A percentile compares a stretch with the other conserved stretches of the same genome.
These are phyloP conservation scores for Venturia carpophila DNA, from an alignment of 2,329 filamentous ascomycete genomes.

Conservation along the genomic window DNA sequence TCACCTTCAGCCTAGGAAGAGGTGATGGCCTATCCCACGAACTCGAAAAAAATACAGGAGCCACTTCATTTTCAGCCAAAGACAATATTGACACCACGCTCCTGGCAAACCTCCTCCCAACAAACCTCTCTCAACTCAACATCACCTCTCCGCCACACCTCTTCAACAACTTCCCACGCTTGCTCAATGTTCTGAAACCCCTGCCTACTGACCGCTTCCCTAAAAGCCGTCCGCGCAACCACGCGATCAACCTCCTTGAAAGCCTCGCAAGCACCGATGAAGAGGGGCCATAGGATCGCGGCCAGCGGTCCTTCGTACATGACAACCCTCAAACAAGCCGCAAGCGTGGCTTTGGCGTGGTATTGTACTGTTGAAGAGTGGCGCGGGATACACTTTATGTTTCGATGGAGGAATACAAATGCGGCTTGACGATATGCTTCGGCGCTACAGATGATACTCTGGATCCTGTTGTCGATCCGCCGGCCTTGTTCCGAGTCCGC, in stretches of 20 bases:
- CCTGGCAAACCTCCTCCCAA: conserved; percentile 12
- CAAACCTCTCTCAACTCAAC: not conserved
- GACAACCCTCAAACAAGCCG: conserved; percentile 4
- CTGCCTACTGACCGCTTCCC: not conserved
- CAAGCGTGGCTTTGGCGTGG: not conserved
- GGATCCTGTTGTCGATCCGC: not conserved
- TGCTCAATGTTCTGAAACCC: conserved; percentile 4
- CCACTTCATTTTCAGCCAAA: not conserved
- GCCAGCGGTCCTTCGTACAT: conserved; percentile 11
- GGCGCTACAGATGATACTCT: conserved; percentile 6
- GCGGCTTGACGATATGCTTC: conserved; percentile 13
- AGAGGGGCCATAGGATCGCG: conserved; percentile 6
- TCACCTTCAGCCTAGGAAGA: too few species aligned
- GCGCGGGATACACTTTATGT: not conserved
- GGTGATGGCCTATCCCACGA: too few species aligned
- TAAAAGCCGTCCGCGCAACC: not conserved
- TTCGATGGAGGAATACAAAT: conserved; percentile 7
- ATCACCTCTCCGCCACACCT: conserved; percentile 13
- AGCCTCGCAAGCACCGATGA: conserved; percentile 11
- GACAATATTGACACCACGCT: not conserved
- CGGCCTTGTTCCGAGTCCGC: not conserved
- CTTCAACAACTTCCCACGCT: conserved; percentile 10
- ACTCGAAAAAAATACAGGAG: too few species aligned
- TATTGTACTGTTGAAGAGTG: conserved; percentile 6
- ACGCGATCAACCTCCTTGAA: conserved; percentile 7